A percentile compares a stretch with the other conserved stretches of the same genome.
Evolutionary conservation across 768 basidiomycete genomes (phyloP).

Genomic region (Cantharellus cinnabarinus): DNA sequence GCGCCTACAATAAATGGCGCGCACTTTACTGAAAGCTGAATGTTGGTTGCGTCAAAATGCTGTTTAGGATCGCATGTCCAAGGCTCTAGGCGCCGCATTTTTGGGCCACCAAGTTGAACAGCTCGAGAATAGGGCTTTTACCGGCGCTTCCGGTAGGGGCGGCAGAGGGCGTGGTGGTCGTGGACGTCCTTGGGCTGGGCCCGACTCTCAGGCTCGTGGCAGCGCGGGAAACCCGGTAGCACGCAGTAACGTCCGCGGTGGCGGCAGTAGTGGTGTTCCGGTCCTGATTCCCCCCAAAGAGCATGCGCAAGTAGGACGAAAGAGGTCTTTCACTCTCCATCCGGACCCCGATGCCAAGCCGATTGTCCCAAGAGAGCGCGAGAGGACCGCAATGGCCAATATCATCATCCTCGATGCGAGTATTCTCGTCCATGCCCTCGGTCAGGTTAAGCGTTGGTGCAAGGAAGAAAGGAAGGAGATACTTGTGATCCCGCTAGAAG

Average conservation of each 20-base stretch:
- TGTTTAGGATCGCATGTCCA: constrained; percentile 33
- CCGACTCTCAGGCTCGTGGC: not conserved
- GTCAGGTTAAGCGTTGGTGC: constrained; percentile 69
- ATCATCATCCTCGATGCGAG: constrained; percentile 57
- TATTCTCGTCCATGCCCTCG: constrained; percentile 56
- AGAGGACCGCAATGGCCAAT: constrained; percentile 1
- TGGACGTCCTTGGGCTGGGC: constrained; percentile 7
- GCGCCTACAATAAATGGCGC: too few relatives aligned
- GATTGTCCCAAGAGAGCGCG: constrained; percentile 11
- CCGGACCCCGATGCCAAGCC: not conserved
- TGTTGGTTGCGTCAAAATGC: too few relatives aligned
- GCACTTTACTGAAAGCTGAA: too few relatives aligned
- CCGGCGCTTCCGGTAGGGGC: constrained; percentile 21
- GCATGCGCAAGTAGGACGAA: constrained; percentile 4
- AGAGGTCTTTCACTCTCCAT: not conserved
- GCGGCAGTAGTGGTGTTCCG: not conserved
- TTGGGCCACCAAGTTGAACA: constrained; percentile 76
- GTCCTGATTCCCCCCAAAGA: constrained; percentile 4
- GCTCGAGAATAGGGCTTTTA: constrained; percentile 49
- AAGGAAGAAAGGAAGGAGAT: constrained; percentile 56
- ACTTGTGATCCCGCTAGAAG: constrained; percentile 73
- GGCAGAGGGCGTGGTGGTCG: constrained; percentile 16
- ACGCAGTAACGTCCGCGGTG: not conserved
- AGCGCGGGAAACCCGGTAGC: not conserved
- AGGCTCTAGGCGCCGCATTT: constrained; percentile 71